These are phyloP conservation scores for Xylariomycetidae sp. DNA, from an alignment of 2,329 filamentous ascomycete genomes.

Conservation along the genomic window DNA sequence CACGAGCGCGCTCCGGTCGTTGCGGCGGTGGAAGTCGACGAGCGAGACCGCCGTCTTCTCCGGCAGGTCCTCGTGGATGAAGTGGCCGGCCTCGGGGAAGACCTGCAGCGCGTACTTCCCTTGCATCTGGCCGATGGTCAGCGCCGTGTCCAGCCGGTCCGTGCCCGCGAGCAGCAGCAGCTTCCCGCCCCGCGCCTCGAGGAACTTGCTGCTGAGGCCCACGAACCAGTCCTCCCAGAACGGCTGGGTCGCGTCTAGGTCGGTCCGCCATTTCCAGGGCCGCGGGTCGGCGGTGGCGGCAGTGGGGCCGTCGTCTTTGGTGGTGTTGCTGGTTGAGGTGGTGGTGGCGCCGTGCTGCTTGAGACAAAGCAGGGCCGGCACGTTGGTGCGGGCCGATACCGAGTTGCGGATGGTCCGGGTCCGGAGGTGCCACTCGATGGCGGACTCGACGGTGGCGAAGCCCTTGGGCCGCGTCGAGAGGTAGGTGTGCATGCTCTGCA, in stretches of 20 bases:
- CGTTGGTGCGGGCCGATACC: slow-evolving; percentile 78
- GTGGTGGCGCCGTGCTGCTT: neutral
- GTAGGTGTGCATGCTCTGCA: slow-evolving; percentile 92
- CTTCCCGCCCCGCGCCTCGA: slow-evolving; percentile 64
- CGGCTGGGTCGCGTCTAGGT: slow-evolving; percentile 75
- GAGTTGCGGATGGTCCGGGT: slow-evolving; percentile 82
- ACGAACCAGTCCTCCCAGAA: slow-evolving; percentile 96
- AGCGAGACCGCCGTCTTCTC: slow-evolving; percentile 82
- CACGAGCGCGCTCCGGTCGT: slow-evolving; percentile 79
- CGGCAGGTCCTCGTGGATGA: slow-evolving; percentile 92
- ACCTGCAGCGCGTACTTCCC: slow-evolving; percentile 95
- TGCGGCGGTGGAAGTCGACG: slow-evolving; percentile 87
- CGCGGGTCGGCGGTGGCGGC: slow-evolving; percentile 30
- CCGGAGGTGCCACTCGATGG: slow-evolving; percentile 90
- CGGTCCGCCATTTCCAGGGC: slow-evolving; percentile 80
- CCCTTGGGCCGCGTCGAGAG: slow-evolving; percentile 73
- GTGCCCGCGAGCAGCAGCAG: slow-evolving; percentile 27
- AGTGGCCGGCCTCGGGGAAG: slow-evolving; percentile 91
- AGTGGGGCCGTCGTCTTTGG: too few species aligned
- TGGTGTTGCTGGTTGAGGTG: neutral
- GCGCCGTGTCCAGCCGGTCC: slow-evolving; percentile 29
- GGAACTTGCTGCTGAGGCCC: slow-evolving; percentile 83
- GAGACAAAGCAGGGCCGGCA: slow-evolving; percentile 68
- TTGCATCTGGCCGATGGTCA: slow-evolving; percentile 33
- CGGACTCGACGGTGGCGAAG: slow-evolving; percentile 73